Percentiles rank a stretch among this genome's conserved stretches.
Conservation (phyloP, 805 yeast genomes). For the Myxozyma mucilagina region DNA sequence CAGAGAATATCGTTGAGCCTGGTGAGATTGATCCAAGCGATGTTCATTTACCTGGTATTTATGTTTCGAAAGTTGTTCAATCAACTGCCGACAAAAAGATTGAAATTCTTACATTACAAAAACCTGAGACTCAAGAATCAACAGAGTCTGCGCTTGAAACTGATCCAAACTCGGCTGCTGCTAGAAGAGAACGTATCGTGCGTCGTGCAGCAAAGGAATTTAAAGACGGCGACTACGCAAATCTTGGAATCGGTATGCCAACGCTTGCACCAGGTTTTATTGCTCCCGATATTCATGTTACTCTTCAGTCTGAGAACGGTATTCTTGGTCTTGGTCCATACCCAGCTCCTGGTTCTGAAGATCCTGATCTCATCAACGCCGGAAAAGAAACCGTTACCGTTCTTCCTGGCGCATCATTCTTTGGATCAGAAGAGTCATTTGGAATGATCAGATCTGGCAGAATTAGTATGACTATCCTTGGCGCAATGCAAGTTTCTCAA, state of each 20-base stretch:
- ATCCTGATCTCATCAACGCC: slow-evolving; percentile 52
- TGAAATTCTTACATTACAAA: slow-evolving; percentile 39
- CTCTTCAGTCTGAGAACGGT: slow-evolving; percentile 53
- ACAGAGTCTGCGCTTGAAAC: slow-evolving; percentile 9
- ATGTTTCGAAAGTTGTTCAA: slow-evolving; percentile 46
- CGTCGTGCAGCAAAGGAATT: slow-evolving; percentile 51
- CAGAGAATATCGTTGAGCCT: slow-evolving; percentile 51
- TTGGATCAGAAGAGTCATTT: slow-evolving; percentile 54
- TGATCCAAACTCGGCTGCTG: slow-evolving; percentile 23
- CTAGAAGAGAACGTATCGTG: slow-evolving; percentile 43
- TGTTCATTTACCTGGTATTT: slow-evolving; percentile 51
- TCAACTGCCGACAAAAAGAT: slow-evolving; percentile 48
- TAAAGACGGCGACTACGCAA: slow-evolving; percentile 47
- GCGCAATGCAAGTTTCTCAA: slow-evolving; percentile 53
- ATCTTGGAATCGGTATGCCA: slow-evolving; percentile 55
- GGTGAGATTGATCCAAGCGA: slow-evolving; percentile 49
- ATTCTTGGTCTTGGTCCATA: slow-evolving; percentile 54
- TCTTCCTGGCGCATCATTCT: slow-evolving; percentile 49
- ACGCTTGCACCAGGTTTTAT: slow-evolving; percentile 50
- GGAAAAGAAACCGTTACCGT: slow-evolving; percentile 55
- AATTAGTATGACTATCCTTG: slow-evolving; percentile 48
- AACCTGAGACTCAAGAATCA: neutral
- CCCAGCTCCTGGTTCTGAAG: slow-evolving; percentile 45
- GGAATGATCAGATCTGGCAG: slow-evolving; percentile 53
- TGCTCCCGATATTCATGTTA: slow-evolving; percentile 43